These are phyloP conservation scores for Chaetomiaceae sp. DNA, from an alignment of 2,329 filamentous ascomycete species.

Conservation along the genomic window DNA sequence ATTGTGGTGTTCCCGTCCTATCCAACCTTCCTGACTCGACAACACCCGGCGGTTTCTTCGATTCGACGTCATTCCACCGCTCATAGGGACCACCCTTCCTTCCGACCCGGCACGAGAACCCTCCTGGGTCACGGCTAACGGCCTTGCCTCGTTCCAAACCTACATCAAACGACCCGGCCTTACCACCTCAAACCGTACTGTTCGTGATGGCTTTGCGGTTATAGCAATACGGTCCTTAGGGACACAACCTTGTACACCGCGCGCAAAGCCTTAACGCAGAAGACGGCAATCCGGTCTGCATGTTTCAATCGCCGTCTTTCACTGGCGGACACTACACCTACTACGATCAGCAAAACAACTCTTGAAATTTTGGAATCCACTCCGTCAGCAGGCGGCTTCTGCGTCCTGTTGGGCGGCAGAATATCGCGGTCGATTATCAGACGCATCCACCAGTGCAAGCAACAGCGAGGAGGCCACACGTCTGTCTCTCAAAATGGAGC, in stretches of 20 bases:
- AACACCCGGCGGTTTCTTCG: not conserved
- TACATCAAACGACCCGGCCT: slow-evolving; percentile 19
- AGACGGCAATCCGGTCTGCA: slow-evolving; percentile 26
- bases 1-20: not conserved
- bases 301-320: slow-evolving; percentile 17
- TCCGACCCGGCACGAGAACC: slow-evolving; percentile 4
- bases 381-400: too few relatives aligned
- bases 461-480: slow-evolving; percentile 2
- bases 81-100: slow-evolving; percentile 8
- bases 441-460: slow-evolving; percentile 4
- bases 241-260: slow-evolving; percentile 32
- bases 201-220: slow-evolving; percentile 29
- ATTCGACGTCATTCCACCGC: slow-evolving; percentile 17
- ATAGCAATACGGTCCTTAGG: slow-evolving; percentile 42
- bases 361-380: not conserved
- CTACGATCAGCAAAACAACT: not conserved
- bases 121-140: slow-evolving; percentile 14
- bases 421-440: slow-evolving; percentile 7
- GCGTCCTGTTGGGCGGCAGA: not conserved
- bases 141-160: slow-evolving; percentile 18
- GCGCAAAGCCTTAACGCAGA: slow-evolving; percentile 23
- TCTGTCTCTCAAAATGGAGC: slow-evolving; percentile 32
- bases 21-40: not conserved
- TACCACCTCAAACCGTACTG: slow-evolving; percentile 3
- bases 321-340: not conserved